A percentile compares a stretch with the other conserved stretches of the same genome.
phyloP scores from a whole-genome alignment of 805 yeast species.

The Candida stauntonica region DNA sequence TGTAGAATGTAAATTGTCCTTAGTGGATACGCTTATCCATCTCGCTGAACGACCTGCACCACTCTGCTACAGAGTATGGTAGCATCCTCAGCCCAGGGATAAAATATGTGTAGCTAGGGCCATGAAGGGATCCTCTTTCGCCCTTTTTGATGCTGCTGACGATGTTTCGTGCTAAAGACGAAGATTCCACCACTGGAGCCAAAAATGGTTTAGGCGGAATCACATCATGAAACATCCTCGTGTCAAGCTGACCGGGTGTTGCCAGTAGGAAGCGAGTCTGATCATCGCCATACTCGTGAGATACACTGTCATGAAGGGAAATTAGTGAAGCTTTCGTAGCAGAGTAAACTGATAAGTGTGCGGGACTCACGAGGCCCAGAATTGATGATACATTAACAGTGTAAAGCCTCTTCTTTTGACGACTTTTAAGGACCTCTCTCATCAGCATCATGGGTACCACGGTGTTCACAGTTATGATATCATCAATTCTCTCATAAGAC shows the following conservation, averaged over 20 bases:
- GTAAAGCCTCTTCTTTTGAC: slow-evolving; percentile 56
- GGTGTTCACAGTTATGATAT: slow-evolving; percentile 59
- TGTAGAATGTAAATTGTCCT: neutral
- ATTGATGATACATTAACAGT: slow-evolving; percentile 77
- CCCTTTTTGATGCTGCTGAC: slow-evolving; percentile 55
- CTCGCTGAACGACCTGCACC: slow-evolving; percentile 51
- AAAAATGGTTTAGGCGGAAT: slow-evolving; percentile 65
- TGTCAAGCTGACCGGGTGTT: slow-evolving; percentile 80
- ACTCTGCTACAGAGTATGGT: slow-evolving; percentile 52
- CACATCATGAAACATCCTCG: slow-evolving; percentile 72
- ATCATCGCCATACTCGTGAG: slow-evolving; percentile 56
- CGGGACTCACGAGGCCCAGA: slow-evolving; percentile 76
- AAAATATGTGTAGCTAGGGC: slow-evolving; percentile 71
- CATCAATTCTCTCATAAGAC: slow-evolving; percentile 48
- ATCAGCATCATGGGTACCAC: slow-evolving; percentile 61
- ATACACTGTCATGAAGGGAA: slow-evolving; percentile 77
- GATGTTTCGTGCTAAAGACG: slow-evolving; percentile 51
- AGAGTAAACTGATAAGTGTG: slow-evolving; percentile 71
- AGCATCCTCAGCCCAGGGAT: slow-evolving; percentile 63
- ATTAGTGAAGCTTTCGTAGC: slow-evolving; percentile 83
- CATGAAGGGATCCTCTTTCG: slow-evolving; percentile 60
- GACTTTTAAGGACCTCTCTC: slow-evolving; percentile 61
- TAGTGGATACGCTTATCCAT: slow-evolving; percentile 45
- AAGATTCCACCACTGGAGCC: slow-evolving; percentile 73
- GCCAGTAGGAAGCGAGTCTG: slow-evolving; percentile 69